Evolutionary conservation across 495 filamentous ascomycete genomes (phyloP), one percentile per base, ranked within the genome.

Genomic region (Pyrenula massariospora): DNA sequence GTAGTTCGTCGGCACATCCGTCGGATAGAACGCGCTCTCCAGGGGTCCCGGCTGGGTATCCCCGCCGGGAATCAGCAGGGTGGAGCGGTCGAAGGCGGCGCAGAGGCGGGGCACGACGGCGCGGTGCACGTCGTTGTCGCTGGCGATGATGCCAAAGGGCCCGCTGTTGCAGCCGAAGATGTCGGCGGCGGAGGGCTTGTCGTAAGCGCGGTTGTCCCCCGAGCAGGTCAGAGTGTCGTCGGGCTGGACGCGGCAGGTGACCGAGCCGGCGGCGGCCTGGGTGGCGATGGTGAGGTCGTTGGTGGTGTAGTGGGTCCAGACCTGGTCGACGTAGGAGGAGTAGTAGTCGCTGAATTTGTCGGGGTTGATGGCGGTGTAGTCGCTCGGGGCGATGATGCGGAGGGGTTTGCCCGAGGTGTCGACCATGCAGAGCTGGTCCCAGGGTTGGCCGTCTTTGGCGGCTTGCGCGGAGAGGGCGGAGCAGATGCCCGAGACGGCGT

Each of bases 111-210:
- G 75, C 20, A 81, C 77, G 48, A 78, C 73, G 2, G 72, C 73
- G 3, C 50, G n/a, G 63, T 73, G 70, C 21, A 73, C 62, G 2
- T 57, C 63, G 60, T 72, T 72, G 56, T 74, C 71, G 20, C 11
- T n/a, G 8, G 42, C 63, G 11, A 53, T 47, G 55, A 70, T 72
- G 25, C 54, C 63, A 58, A 77, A 76, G 2, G 74, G 73, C 1
- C 74, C 74, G n/a, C 60, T 65, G 65, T 73, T 75, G 67, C 73
- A 77, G 25, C 71, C 71, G 63, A 70, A 74, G 65, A 77, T 75
- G 50, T 77, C 73, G 10, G 51, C 53, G 21, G 66, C 55, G 15
- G 58, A 58, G 10, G 74, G 74, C 60, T 70, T 69, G 12, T 58
- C 56, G 64, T 72, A 77, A 20, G 57, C 56, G 3, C 69, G 61